Percentiles rank a stretch among this genome's conserved stretches.
These are phyloP conservation scores for Porpolomopsis calyptriformis DNA, from an alignment of 768 basidiomycete genomes.

Conservation along the genomic window DNA sequence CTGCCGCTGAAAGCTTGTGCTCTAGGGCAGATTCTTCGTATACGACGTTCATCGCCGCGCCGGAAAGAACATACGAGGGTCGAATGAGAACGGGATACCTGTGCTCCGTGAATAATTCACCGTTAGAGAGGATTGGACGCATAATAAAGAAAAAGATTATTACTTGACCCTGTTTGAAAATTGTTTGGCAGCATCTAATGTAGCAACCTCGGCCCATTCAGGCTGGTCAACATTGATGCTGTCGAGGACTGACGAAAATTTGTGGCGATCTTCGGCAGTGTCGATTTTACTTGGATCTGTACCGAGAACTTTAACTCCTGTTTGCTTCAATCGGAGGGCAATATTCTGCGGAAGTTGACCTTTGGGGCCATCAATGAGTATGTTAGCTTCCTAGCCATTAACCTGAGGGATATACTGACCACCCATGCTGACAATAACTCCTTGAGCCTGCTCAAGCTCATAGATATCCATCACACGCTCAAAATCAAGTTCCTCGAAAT, in stretches of 20 bases:
- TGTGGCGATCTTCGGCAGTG: constrained; percentile 96
- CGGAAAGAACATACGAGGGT: constrained; percentile 96
- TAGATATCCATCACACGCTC: constrained; percentile 99
- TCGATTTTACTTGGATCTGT: constrained; percentile 95
- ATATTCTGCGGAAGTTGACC: constrained; percentile 99
- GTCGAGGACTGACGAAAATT: constrained; percentile 96
- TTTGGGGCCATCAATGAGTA: constrained; percentile 19
- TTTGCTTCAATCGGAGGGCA: constrained; percentile 86
- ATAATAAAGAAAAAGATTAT: constrained; percentile 16
- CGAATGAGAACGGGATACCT: constrained; percentile 97
- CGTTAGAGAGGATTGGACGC: not conserved
- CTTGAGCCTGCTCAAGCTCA: constrained; percentile 85
- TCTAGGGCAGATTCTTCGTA: constrained; percentile 83
- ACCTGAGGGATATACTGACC: constrained; percentile 40
- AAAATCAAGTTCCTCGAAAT: constrained; percentile 97
- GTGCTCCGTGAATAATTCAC: constrained; percentile 3
- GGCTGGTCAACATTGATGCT: constrained; percentile 94
- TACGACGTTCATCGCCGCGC: constrained; percentile 99
- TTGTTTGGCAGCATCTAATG: constrained; percentile 78
- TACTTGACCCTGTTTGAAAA: constrained; percentile 81
- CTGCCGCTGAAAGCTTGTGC: constrained; percentile 93
- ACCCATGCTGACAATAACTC: constrained; percentile 94
- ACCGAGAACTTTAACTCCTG: constrained; percentile 86
- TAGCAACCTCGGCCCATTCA: constrained; percentile 87
- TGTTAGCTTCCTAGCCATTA: not conserved